A percentile compares a stretch with the other conserved stretches of the same genome.
Conservation (phyloP, 441 rosid genomes). For the Pelargonium cotyledonis region DNA sequence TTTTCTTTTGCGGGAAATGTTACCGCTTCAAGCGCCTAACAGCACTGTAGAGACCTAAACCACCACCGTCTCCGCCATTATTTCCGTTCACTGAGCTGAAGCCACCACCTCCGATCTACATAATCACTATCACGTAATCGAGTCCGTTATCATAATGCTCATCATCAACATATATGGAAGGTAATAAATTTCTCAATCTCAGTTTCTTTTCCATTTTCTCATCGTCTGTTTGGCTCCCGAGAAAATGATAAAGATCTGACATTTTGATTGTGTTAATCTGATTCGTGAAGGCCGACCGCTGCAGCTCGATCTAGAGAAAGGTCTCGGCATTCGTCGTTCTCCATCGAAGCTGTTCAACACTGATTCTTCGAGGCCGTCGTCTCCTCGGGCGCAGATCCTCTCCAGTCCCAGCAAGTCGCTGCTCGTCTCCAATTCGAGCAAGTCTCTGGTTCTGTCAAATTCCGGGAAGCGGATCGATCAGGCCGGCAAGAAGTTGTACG, state of each 20-base stretch:
- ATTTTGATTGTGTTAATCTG: background rate
- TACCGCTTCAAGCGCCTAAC: too few species aligned
- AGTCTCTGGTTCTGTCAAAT: constrained; percentile 52
- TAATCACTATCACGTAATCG: background rate
- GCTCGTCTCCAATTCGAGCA: constrained; percentile 51
- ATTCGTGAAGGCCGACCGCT: background rate
- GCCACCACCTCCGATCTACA: background rate
- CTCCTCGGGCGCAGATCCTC: constrained; percentile 23
- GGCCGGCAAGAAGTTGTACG: constrained; percentile 61
- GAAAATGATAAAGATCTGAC: background rate
- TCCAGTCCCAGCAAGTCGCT: constrained; percentile 62
- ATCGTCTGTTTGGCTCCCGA: too few species aligned
- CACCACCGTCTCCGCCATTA: background rate
- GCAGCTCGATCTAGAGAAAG: background rate
- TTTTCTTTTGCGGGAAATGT: too few species aligned
- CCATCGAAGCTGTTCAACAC: background rate
- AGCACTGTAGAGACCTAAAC: background rate
- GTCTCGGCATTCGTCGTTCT: background rate
- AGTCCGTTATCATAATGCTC: background rate
- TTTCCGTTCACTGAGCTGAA: background rate
- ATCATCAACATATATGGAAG: background rate
- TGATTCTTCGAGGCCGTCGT: background rate
- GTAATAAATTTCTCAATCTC: background rate
- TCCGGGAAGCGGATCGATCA: constrained; percentile 73
- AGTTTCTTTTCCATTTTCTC: background rate